These are phyloP conservation scores for Williopsis jadinii DNA, from an alignment of 1,139 yeast genomes.

Conservation along the genomic window DNA sequence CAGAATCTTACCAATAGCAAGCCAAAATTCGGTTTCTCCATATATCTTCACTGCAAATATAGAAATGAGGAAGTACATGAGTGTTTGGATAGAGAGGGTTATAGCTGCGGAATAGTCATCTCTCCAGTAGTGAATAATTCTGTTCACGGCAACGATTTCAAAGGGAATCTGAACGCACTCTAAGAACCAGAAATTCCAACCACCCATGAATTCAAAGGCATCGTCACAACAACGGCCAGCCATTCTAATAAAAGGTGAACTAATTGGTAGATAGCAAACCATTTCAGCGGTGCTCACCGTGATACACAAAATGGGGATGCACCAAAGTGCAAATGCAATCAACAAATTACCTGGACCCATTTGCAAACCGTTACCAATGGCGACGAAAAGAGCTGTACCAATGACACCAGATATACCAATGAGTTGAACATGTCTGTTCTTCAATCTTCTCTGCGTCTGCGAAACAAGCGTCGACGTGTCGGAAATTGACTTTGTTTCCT, in stretches of 20 bases:
- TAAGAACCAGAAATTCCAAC: slow-evolving; percentile 75
- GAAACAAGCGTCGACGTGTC: slow-evolving; percentile 23
- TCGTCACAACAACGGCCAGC: slow-evolving; percentile 57
- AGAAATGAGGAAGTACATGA: slow-evolving; percentile 55
- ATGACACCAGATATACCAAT: slow-evolving; percentile 83
- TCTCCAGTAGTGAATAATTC: slow-evolving; percentile 74
- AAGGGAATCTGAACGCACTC: slow-evolving; percentile 74
- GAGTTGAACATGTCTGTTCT: slow-evolving; percentile 63
- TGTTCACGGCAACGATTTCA: slow-evolving; percentile 75
- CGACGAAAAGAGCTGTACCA: slow-evolving; percentile 74
- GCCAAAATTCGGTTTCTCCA: slow-evolving; percentile 80
- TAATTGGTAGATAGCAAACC: slow-evolving; percentile 72
- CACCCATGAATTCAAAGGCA: slow-evolving; percentile 70
- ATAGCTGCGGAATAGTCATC: slow-evolving; percentile 66
- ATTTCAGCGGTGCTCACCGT: slow-evolving; percentile 76
- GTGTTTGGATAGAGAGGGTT: slow-evolving; percentile 56
- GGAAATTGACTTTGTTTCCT: no score
- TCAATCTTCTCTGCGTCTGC: slow-evolving; percentile 37
- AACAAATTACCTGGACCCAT: slow-evolving; percentile 80
- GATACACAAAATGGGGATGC: slow-evolving; percentile 53
- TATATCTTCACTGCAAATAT: slow-evolving; percentile 65
- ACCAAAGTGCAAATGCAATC: slow-evolving; percentile 57
- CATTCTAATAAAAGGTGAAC: slow-evolving; percentile 55
- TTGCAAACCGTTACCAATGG: slow-evolving; percentile 62
- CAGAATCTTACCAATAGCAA: slow-evolving; percentile 64